Evolutionary conservation across 2,329 filamentous ascomycete genomes (phyloP).

Genomic region (Fusarium begoniae): DNA sequence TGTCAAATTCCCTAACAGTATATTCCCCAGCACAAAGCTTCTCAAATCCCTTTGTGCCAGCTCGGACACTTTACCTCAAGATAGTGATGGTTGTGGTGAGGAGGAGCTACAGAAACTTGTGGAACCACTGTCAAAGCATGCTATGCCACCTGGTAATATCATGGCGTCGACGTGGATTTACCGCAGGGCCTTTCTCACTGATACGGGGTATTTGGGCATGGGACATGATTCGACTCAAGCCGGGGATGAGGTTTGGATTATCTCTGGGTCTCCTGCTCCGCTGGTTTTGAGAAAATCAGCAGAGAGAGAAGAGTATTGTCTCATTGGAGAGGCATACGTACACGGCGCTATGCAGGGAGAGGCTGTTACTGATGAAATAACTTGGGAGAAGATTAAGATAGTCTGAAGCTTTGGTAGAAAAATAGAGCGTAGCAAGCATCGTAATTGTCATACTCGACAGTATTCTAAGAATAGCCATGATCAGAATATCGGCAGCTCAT

Average conservation of each 20-base stretch:
- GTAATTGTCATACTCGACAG: accelerated
- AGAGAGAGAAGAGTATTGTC: accelerated
- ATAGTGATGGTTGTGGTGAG: neutral
- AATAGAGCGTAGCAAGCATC: accelerated
- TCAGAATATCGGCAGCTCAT: neutral
- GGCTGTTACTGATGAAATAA: neutral
- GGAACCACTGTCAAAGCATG: neutral
- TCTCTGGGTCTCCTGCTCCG: neutral
- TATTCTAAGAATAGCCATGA: too few relatives aligned
- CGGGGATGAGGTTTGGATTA: neutral
- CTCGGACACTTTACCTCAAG: neutral
- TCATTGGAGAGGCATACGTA: neutral
- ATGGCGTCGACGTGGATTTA: neutral
- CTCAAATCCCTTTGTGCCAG: neutral
- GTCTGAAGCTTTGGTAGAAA: neutral
- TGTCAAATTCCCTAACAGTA: neutral
- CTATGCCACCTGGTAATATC: neutral
- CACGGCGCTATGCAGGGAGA: slow-evolving; percentile 5
- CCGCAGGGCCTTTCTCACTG: neutral
- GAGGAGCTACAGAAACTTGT: neutral
- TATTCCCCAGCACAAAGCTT: neutral
- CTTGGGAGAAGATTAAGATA: neutral
- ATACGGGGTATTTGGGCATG: neutral
- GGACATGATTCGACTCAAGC: neutral
- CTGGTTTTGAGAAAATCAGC: neutral